These are phyloP conservation scores for Eutrema heterophyllum DNA, from an alignment of 345 rosid species.

Conservation along the genomic window DNA sequence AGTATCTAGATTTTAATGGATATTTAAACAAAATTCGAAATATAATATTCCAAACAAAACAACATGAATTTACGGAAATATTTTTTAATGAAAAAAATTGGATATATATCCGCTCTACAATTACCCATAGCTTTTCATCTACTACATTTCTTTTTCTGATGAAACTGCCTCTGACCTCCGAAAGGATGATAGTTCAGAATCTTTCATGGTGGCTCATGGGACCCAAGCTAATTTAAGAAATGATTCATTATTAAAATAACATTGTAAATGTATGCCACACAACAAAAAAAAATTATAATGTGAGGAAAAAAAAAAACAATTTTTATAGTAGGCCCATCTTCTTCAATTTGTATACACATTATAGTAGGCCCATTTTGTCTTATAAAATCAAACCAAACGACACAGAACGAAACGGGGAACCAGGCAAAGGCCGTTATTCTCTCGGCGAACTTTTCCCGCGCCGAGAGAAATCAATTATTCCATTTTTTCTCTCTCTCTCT, in stretches of 20 bases:
- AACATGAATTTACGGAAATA: background rate
- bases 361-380: constrained; percentile 13
- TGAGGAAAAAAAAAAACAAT: background rate
- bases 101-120: background rate
- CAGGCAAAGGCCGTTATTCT: background rate
- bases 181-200: background rate
- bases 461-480: constrained; percentile 19
- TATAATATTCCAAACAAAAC: background rate
- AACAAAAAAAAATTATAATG: too few relatives aligned
- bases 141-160: background rate
- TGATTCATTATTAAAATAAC: too few relatives aligned
- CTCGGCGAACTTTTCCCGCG: constrained; percentile 24
- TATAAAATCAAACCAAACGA: background rate
- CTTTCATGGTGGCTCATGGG: background rate
- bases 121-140: background rate
- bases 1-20: background rate
- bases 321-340: background rate
- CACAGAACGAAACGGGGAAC: background rate
- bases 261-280: too few relatives aligned
- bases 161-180: background rate
- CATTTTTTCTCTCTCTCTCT: background rate
- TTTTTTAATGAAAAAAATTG: background rate
- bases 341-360: background rate
- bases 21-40: background rate
- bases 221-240: background rate